Conservation (phyloP, 306 rosid genomes). For the Boehmeria nivea region DNA sequence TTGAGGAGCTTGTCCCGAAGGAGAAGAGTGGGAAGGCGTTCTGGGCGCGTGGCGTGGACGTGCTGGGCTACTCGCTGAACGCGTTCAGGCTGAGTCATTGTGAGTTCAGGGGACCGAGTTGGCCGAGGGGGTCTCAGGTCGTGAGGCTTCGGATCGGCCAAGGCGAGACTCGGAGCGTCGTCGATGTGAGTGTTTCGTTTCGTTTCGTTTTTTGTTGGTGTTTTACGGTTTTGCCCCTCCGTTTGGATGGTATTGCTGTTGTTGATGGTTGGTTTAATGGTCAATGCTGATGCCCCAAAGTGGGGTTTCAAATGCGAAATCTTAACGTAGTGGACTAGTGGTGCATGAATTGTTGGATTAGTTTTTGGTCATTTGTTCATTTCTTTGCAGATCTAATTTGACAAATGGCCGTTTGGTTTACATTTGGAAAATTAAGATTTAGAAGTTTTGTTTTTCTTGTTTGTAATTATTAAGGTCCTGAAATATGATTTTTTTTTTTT, state of each 20-base stretch:
- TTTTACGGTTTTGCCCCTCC: not conserved
- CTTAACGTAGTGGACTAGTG: too few relatives aligned
- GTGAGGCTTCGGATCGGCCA: constrained; percentile 44
- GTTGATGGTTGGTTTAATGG: too few relatives aligned
- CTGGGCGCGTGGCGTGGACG: constrained; percentile 92
- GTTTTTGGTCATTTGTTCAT: too few relatives aligned
- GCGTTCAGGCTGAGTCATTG: constrained; percentile 51
- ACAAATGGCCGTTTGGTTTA: too few relatives aligned
- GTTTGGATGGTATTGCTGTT: not conserved
- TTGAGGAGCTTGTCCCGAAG: constrained; percentile 70
- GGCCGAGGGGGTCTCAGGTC: constrained; percentile 43
- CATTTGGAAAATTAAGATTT: too few relatives aligned
- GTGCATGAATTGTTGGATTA: too few relatives aligned
- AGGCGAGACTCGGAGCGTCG: constrained; percentile 38
- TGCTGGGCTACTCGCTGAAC: constrained; percentile 84
- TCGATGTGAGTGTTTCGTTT: constrained; percentile 44
- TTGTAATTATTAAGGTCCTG: too few relatives aligned
- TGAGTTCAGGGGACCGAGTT: constrained; percentile 39
- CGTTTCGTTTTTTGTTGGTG: not conserved
- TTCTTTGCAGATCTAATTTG: too few relatives aligned
- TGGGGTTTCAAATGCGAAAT: too few relatives aligned
- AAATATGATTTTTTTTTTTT: too few relatives aligned
- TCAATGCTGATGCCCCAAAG: too few relatives aligned
- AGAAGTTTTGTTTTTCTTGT: too few relatives aligned
- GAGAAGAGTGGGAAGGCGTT: constrained; percentile 58